Base-by-base conservation (phyloP, 495 filamentous ascomycete genomes). In the Echria macrotheca region DNA sequence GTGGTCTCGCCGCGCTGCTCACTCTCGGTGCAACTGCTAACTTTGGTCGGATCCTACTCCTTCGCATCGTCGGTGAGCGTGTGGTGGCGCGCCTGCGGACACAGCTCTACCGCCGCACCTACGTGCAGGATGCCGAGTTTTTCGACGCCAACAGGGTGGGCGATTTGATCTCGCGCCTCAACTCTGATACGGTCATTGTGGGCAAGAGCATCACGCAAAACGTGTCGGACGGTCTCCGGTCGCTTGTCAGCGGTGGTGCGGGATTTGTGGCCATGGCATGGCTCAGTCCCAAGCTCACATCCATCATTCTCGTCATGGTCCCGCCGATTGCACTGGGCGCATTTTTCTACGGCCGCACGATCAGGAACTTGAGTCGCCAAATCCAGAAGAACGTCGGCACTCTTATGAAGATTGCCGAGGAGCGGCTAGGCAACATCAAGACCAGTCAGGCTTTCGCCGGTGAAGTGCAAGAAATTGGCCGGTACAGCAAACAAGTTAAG, bases 161-260 rank as follows among this genome's bases (percentile, higher is more conserved):
- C 54, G 93, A 98, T 62, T 69, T 98, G 56, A 96, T 97, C 57
- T 96, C 91, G 39, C 82, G 93, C 11, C 82, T 98, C 17, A 88
- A 90, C 57, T 95, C 90, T 7, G 93, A 98, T 62, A 96, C 93
- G 1, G 85, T 97, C 55, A 91, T 98, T 54, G 91, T 97, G 25
- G 93, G 91, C 55, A 98, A 98, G 70, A 94, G 88, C 66, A 94
- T 98, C 57, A 97, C 94, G 8, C 93, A 97, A 56, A 98, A 98
- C 61, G 70, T 98, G 35, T 96, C 91, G 2, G 93, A 98, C 69
- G 93, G 93, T 10, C 72, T 97, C 23, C 82, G 93, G 23, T 82
- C 93, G 3, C 69, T 87, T 41, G 89, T 98, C 39, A 95, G 87
- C 60, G 91, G 93, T 50, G 77, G 76, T 1, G 91, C 91, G 50